These are phyloP conservation scores for Sicyos edulis DNA, from an alignment of 306 rosid species.

Conservation along the genomic window DNA sequence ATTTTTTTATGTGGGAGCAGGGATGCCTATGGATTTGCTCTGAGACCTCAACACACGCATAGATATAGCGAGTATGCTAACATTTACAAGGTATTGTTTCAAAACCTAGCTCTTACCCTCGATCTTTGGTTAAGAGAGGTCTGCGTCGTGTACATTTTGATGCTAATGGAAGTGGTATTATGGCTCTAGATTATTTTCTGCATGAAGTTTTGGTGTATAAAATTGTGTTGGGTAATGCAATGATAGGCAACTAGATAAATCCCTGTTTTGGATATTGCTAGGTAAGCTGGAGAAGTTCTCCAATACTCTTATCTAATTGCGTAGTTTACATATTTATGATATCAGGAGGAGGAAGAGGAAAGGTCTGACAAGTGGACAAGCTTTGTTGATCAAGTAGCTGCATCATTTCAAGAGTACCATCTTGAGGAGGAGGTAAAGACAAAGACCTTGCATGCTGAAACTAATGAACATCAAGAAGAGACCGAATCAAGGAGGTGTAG, in stretches of 20 bases:
- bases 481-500: conserved; percentile 27
- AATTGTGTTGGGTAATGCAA: background rate
- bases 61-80: conserved; percentile 55
- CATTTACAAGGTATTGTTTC: conserved; percentile 66
- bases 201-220: background rate
- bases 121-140: conserved; percentile 14
- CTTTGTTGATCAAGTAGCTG: conserved; percentile 53
- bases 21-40: conserved; percentile 87
- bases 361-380: conserved; percentile 63
- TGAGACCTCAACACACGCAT: conserved; percentile 86
- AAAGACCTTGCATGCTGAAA: conserved; percentile 35
- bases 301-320: background rate
- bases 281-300: background rate
- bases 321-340: conserved; percentile 29
- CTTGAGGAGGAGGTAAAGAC: conserved; percentile 30
- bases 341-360: conserved; percentile 87
- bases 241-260: background rate
- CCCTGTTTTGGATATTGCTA: background rate
- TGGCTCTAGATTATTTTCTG: background rate
- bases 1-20: conserved; percentile 32
- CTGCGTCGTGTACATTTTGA: background rate
- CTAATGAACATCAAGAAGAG: conserved; percentile 36
- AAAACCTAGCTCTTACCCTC: background rate
- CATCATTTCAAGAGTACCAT: conserved; percentile 33
- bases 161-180: background rate